These are phyloP conservation scores for Teunomyces pallodes DNA, from an alignment of 805 yeast genomes.

Conservation along the genomic window DNA sequence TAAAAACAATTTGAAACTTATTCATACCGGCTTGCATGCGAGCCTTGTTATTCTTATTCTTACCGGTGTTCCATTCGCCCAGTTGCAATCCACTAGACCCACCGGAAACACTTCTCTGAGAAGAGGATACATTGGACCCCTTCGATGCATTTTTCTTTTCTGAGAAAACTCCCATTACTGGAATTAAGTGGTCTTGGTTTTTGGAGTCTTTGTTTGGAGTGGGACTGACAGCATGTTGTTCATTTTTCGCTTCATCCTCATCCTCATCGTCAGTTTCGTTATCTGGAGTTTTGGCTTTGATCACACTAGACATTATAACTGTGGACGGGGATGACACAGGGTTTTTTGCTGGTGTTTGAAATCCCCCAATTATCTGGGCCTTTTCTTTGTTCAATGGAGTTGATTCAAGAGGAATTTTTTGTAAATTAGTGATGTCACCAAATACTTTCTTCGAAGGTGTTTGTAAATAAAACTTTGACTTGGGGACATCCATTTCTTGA, in stretches of 20 bases:
- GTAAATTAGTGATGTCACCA: slow-evolving; percentile 22
- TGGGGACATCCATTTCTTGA: slow-evolving; percentile 12
- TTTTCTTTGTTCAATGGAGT: slow-evolving; percentile 5
- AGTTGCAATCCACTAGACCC: neutral
- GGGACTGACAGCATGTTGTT: slow-evolving; percentile 33
- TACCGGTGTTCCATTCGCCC: neutral
- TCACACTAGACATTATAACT: slow-evolving; percentile 36
- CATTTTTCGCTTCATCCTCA: slow-evolving; percentile 2
- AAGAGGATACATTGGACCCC: neutral
- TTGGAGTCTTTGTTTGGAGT: slow-evolving; percentile 32
- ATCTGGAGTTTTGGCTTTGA: slow-evolving; percentile 9
- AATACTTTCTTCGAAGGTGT: slow-evolving; percentile 35
- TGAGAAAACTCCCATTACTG: slow-evolving; percentile 39
- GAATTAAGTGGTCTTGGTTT: slow-evolving; percentile 19
- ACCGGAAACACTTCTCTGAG: neutral
- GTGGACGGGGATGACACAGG: slow-evolving; percentile 42
- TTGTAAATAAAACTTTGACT: slow-evolving; percentile 17
- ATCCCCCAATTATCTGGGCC: slow-evolving; percentile 10
- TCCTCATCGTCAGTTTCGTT: slow-evolving; percentile 8
- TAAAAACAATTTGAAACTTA: slow-evolving; percentile 46
- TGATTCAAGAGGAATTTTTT: slow-evolving; percentile 15
- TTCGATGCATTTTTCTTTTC: slow-evolving; percentile 19
- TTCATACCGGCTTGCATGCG: slow-evolving; percentile 40
- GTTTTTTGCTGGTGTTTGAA: slow-evolving; percentile 33
- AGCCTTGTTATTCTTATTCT: slow-evolving; percentile 7